Evolutionary conservation across 805 yeast genomes (phyloP), one percentile per base, ranked within the genome.

Genomic region (Candida sithepensis): DNA sequence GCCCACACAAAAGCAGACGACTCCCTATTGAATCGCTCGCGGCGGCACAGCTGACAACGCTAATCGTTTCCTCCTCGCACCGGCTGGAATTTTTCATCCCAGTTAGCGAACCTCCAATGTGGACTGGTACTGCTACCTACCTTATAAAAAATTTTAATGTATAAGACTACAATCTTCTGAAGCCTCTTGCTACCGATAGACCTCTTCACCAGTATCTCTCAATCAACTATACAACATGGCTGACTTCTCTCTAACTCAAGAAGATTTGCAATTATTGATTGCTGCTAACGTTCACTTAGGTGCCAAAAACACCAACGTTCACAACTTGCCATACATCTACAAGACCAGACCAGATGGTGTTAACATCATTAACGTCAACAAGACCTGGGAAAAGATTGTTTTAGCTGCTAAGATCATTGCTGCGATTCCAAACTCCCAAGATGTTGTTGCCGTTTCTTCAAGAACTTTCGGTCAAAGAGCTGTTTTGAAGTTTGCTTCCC

Each of bases 401-500:
- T 82, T 94, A 74, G 99, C 99, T 71, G 99, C 99, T 67, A 94
- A 97, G 82, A 88, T 92, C 79, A 90, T 94, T 72, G 99, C 98
- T 75, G 96, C 99, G 70, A 86, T 94, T 66, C 99, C 99, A 80
- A 89, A 90, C 85, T 82, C 98, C 62, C 82, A 92, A 64, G 99
- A 94, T 72, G 96, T 94, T 71, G 98, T 91, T 73, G 98, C 96
- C 68, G 89, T 95, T 70, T 91, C 98, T 61, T 88, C 98, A 68
- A 92, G 98, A 84, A 91, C 97, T 68, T 92, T 88, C 80, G 99
- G 99, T 73, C 99, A 94, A 83, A 94, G 99, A 84, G 99, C 99
- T 72, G 99, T 92, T 65, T 85, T 94, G 77, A 94, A 94, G 83
- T 94, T 86, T 72, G 97, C 99, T 72, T 88, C 97, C 68, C 98